phyloP scores from a whole-genome alignment of 2,329 filamentous ascomycete species.

The Teratosphaeria pseudoeucalypti region DNA sequence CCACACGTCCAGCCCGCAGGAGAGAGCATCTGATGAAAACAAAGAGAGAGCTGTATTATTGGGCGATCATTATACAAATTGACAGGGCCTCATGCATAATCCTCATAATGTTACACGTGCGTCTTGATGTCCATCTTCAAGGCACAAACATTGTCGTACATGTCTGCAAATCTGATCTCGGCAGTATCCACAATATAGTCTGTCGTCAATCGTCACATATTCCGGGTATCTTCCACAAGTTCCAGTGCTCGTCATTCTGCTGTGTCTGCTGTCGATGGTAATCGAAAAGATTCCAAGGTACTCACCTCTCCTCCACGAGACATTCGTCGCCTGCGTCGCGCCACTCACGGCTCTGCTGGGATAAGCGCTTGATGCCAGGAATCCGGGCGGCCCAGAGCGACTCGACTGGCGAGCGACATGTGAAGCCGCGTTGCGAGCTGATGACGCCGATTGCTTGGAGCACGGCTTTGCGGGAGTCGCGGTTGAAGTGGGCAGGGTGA shows the following conservation, averaged over 20 bases:
- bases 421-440: constrained; percentile 85
- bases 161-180: neutral
- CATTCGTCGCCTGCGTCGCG: constrained; percentile 54
- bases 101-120: neutral
- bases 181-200: neutral
- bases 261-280: neutral
- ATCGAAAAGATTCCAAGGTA: neutral
- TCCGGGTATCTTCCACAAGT: neutral
- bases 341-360: constrained; percentile 82
- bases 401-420: constrained; percentile 83
- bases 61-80: neutral
- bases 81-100: neutral
- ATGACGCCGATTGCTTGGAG: constrained; percentile 95
- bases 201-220: neutral
- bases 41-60: neutral
- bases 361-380: constrained; percentile 66
- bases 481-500: constrained; percentile 86
- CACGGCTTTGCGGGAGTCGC: constrained; percentile 90
- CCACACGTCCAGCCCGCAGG: neutral
- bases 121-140: neutral
- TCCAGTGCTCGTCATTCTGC: neutral
- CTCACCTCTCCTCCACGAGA: constrained; percentile 7
- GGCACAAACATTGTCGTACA: neutral
- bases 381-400: constrained; percentile 80
- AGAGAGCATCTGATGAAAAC: neutral